Percentiles rank a stretch among this genome's conserved stretches.
These are phyloP conservation scores for Erigeron canadensis DNA, from an alignment of 129 eudicot species.

Conservation along the genomic window DNA sequence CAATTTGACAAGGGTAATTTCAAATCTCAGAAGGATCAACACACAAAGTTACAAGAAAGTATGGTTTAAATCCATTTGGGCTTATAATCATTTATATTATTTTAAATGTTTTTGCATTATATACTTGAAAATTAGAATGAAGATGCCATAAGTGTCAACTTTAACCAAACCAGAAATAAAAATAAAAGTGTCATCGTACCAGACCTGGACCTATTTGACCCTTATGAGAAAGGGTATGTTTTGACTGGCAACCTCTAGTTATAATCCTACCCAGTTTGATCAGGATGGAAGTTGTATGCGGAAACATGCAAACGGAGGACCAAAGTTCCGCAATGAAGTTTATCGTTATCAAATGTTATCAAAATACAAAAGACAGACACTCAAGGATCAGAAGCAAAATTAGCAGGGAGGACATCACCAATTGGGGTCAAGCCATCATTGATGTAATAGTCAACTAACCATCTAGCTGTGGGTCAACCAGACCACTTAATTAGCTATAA, in stretches of 20 bases:
- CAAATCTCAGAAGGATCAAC: too few relatives aligned
- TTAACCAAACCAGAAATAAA: too few relatives aligned
- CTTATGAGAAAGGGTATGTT: too few relatives aligned
- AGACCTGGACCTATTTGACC: not conserved
- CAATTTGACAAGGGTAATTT: too few relatives aligned
- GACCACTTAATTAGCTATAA: not conserved
- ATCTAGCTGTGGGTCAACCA: conserved; percentile 12
- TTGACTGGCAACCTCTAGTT: not conserved
- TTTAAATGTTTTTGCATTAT: too few relatives aligned
- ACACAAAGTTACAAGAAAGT: too few relatives aligned
- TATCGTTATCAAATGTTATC: conserved; percentile 18
- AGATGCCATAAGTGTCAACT: too few relatives aligned
- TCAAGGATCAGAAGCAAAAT: conserved; percentile 11
- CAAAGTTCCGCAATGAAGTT: conserved; percentile 13
- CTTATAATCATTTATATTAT: too few relatives aligned
- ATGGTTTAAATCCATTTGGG: too few relatives aligned
- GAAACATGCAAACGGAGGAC: not conserved
- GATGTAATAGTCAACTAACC: conserved; percentile 17
- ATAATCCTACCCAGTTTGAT: not conserved
- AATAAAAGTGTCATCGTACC: not conserved
- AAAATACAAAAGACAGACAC: conserved; percentile 13
- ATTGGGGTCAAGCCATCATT: conserved; percentile 12
- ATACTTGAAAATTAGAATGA: too few relatives aligned
- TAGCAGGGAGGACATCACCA: conserved; percentile 5
- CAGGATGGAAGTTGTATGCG: not conserved